Conservation (phyloP, 306 rosid species). For the Quercus rubra region DNA sequence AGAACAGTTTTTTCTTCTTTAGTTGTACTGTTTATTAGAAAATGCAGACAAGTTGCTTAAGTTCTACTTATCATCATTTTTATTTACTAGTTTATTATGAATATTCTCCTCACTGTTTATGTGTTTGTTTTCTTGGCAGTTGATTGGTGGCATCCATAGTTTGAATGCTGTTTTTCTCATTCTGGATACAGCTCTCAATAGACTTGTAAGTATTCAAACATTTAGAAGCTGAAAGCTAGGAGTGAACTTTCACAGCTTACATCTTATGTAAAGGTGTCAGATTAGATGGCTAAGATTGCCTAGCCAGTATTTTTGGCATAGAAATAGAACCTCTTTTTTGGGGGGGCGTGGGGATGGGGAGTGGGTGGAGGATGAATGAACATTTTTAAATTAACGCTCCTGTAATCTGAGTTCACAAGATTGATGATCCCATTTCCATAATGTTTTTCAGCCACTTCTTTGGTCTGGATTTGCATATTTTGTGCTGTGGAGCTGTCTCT, state of each 20-base stretch:
- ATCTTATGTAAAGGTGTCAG: background rate
- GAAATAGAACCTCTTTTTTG: background rate
- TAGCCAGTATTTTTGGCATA: no score
- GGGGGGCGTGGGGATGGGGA: no score
- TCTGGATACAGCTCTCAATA: slow-evolving; percentile 61
- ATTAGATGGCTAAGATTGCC: background rate
- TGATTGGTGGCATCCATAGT: slow-evolving; percentile 71
- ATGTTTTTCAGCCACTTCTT: slow-evolving; percentile 64
- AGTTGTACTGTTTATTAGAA: background rate
- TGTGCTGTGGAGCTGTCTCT: slow-evolving; percentile 65
- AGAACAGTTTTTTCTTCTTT: background rate
- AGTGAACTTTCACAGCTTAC: background rate
- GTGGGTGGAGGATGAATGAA: no score
- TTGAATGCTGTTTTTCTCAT: slow-evolving; percentile 65
- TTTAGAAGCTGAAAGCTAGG: background rate
- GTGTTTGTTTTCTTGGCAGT: slow-evolving; percentile 37
- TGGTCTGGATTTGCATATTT: slow-evolving; percentile 70
- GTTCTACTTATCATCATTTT: background rate
- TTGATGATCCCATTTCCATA: slow-evolving; percentile 6
- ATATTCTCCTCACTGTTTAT: background rate
- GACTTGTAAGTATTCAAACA: slow-evolving; percentile 54
- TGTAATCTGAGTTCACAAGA: background rate
- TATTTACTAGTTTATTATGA: background rate
- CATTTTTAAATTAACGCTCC: background rate
- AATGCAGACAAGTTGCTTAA: background rate